phyloP scores from a whole-genome alignment of 2,329 filamentous ascomycete genomes.

The Fusarium newnesense region DNA sequence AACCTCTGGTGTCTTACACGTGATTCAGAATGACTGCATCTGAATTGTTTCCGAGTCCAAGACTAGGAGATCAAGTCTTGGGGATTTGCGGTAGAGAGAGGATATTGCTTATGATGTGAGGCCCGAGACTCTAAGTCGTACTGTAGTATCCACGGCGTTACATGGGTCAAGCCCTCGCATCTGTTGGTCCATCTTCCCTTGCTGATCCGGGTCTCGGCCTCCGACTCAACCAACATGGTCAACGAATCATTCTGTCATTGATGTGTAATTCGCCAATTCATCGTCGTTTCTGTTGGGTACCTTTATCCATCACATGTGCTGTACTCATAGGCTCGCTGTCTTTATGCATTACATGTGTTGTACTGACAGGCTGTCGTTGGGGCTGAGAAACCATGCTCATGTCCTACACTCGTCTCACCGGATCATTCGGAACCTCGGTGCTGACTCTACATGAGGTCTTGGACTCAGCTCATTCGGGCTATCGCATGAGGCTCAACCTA shows the following conservation, averaged over 20 bases:
- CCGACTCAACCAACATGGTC: background rate
- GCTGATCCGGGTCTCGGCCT: background rate
- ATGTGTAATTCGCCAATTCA: background rate
- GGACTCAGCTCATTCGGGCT: background rate
- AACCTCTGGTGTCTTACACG: background rate
- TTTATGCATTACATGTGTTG: background rate
- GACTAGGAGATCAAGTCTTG: background rate
- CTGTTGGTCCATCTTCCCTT: background rate
- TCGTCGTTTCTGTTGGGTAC: background rate
- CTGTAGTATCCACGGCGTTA: background rate
- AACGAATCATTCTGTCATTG: background rate
- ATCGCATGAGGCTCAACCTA: background rate
- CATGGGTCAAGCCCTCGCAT: background rate
- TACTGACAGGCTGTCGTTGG: background rate
- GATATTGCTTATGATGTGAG: background rate
- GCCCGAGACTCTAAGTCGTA: background rate
- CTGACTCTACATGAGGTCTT: background rate
- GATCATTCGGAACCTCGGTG: background rate
- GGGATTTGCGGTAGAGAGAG: fast-evolving
- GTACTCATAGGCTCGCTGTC: background rate
- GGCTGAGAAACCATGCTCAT: background rate
- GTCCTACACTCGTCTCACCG: background rate
- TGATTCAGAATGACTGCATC: background rate
- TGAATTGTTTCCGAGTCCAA: background rate
- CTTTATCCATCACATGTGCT: background rate